Base-by-base conservation (phyloP, 768 basidiomycete species). In the Lentinula sp. region DNA sequence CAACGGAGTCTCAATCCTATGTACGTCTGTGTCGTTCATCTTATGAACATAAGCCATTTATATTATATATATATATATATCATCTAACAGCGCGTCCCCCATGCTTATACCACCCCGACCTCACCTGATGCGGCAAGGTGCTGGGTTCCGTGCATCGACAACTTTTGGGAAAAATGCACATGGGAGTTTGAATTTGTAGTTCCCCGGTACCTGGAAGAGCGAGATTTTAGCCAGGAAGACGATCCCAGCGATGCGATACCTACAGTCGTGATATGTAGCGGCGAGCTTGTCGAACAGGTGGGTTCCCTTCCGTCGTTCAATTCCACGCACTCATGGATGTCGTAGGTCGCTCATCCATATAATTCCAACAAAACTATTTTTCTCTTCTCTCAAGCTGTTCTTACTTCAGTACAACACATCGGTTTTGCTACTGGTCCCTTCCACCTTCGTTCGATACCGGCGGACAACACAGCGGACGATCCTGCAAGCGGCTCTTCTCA, bases 101-200 rank as follows among this genome's bases (percentile, higher is more conserved):
- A 98, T 74, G 88, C 90, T 49, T 98, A 90, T 68, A 93, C 95
- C 3, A 89, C 87, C 4, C 88, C 94, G 0, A 90, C 91, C 0
- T 88, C 88, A 7, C 87, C 94, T 6, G 93, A 95, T 69, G 82
- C 93, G 16, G 95, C 96, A n/a, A 81, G 97, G 68, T 95, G 93
- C 67, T 99, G 97, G 97, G 88, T 98, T n/a, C 97, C 97, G 13
- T 99, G 97, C 68, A 74, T 98, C 18, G 97, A 99, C 72, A 91
- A 85, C 66, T 74, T 94, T 20, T 96, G 94, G 92, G 95, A 97
- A 73, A 88, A 93, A 67, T 97, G 92, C 66, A 95, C 96, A 6
- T 99, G 97, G 97, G 97, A 99, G 68, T 90, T 98, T 61, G 93
- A 98, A 72, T 93, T 97, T 71, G 85, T 97, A 55, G 95, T 97